Conservation (phyloP, 345 rosid genomes). For the Eucalyptus marginata region DNA sequence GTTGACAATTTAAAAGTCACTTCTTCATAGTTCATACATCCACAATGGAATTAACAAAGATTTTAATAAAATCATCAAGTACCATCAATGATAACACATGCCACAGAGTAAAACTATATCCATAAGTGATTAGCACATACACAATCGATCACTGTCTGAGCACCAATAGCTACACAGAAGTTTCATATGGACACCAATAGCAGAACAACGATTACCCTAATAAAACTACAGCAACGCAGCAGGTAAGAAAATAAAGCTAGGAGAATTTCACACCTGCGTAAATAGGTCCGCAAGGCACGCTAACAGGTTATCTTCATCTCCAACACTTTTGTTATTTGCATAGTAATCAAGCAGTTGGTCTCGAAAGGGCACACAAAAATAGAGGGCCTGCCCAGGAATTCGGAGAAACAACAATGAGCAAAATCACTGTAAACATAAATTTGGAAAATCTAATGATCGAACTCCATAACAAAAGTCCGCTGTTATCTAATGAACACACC, state of each 20-base stretch:
- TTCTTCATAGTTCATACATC: background rate
- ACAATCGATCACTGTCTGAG: background rate
- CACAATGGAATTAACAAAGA: background rate
- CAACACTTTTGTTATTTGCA: conserved; percentile 51
- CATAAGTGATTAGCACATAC: background rate
- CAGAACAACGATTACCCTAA: background rate
- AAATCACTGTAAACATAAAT: background rate
- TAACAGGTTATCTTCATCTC: conserved; percentile 94
- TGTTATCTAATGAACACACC: background rate
- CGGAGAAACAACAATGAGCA: background rate
- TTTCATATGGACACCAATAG: background rate
- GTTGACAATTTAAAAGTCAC: background rate
- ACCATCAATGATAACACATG: background rate
- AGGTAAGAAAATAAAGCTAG: background rate
- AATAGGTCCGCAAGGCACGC: conserved; percentile 95
- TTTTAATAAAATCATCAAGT: background rate
- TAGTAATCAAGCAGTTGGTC: conserved; percentile 97
- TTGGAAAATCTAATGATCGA: background rate
- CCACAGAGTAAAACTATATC: background rate
- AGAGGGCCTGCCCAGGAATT: conserved; percentile 67
- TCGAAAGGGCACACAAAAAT: conserved; percentile 96
- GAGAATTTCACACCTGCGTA: conserved; percentile 48
- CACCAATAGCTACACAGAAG: background rate
- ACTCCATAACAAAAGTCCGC: background rate
- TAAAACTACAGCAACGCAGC: background rate